Evolutionary conservation across 305 asterid genomes (phyloP).

Genomic region (Fraxinus baroniana): DNA sequence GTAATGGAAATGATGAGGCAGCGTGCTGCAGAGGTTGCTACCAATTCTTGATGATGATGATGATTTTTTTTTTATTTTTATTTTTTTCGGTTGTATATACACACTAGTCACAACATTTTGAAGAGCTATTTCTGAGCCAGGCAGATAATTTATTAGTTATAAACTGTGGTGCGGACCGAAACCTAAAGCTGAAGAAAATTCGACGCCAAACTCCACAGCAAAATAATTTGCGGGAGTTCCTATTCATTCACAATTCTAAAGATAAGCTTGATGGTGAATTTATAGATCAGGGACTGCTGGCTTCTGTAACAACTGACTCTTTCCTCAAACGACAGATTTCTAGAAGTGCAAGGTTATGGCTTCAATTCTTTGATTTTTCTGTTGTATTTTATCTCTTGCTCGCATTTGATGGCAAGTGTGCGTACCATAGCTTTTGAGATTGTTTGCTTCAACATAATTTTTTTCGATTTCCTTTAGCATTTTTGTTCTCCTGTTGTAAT

Average conservation of each 20-base stretch:
- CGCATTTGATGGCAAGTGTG: conserved; percentile 40
- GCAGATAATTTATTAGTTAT: conserved; percentile 25
- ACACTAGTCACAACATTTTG: conserved; percentile 18
- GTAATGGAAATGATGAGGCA: conserved; percentile 98
- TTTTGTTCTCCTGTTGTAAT: background rate
- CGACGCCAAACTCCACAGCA: conserved; percentile 21
- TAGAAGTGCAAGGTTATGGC: conserved; percentile 25
- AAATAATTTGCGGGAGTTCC: conserved; percentile 26
- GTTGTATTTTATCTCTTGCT: conserved; percentile 32
- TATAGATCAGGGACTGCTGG: conserved; percentile 34
- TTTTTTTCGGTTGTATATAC: conserved; percentile 36
- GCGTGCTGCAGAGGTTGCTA: conserved; percentile 93
- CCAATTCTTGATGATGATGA: conserved; percentile 42
- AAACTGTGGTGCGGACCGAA: background rate
- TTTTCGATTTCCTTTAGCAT: background rate
- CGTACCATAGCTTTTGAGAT: conserved; percentile 45
- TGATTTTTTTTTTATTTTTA: background rate
- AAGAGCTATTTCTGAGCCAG: conserved; percentile 23
- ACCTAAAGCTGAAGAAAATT: conserved; percentile 19
- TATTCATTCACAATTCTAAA: conserved; percentile 26
- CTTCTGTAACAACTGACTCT: conserved; percentile 26
- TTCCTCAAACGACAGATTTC: conserved; percentile 28
- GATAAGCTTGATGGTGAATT: conserved; percentile 36
- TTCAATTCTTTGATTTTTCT: conserved; percentile 53
- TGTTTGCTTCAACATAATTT: background rate